Conservation (phyloP, 2,329 filamentous ascomycete genomes). For the Sporothrix phasma region DNA sequence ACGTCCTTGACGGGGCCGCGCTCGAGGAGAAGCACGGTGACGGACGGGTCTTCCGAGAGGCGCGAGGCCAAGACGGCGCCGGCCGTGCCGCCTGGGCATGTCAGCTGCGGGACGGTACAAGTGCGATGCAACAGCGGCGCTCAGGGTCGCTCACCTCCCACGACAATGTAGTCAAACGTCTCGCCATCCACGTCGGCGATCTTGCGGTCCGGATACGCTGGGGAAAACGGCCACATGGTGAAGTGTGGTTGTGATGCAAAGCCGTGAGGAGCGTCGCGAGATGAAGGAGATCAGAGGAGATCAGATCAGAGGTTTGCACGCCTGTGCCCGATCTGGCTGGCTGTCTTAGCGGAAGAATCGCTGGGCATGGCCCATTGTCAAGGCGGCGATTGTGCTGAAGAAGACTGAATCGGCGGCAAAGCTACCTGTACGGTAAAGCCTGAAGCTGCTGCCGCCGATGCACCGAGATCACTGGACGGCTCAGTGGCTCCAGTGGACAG, state of each 20-base stretch:
- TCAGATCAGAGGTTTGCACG: no score
- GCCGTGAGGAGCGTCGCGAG: no score
- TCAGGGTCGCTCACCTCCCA: constrained; percentile 27
- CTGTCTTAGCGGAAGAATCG: no score
- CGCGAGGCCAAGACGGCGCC: constrained; percentile 38
- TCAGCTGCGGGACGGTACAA: neutral
- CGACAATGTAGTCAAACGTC: constrained; percentile 37
- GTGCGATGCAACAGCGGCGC: neutral
- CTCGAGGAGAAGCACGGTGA: constrained; percentile 31
- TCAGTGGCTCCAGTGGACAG: no score
- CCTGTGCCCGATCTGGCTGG: no score
- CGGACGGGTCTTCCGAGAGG: constrained; percentile 30
- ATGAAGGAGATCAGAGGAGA: no score
- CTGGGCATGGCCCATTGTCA: no score
- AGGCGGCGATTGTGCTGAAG: no score
- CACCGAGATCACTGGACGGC: no score
- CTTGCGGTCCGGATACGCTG: constrained; percentile 21
- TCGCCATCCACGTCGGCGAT: constrained; percentile 21
- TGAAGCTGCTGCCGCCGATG: no score
- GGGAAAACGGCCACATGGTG: constrained; percentile 22
- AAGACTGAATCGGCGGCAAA: no score
- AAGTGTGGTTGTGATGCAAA: neutral
- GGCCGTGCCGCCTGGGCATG: constrained; percentile 32
- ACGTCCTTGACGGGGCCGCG: constrained; percentile 25
- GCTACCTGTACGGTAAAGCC: no score